Conservation (phyloP, 2,329 filamentous ascomycete species). For the Fonsecaea multimorphosa region DNA sequence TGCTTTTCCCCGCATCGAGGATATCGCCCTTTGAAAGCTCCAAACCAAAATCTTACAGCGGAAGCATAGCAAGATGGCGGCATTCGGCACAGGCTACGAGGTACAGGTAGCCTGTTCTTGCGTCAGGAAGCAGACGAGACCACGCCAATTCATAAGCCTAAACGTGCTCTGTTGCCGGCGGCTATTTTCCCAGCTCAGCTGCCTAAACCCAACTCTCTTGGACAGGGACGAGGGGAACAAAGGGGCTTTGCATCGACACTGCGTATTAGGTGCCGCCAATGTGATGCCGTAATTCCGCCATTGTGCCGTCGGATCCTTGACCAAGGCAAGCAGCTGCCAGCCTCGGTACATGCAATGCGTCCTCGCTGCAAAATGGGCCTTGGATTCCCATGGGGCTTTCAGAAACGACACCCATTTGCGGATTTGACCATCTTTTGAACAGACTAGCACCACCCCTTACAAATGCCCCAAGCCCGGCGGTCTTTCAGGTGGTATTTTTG, state of each 20-base stretch:
- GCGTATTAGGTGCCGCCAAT: not conserved
- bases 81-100: not conserved
- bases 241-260: not conserved
- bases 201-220: not conserved
- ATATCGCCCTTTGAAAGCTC: not conserved
- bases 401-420: not conserved
- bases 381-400: conserved; percentile 1
- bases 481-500: not conserved
- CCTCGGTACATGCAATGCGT: conserved; percentile 4
- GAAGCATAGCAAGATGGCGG: not conserved
- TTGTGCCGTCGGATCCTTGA: not conserved
- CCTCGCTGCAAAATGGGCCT: not conserved
- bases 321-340: not conserved
- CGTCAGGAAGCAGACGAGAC: not conserved
- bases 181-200: no score
- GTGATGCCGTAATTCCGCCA: not conserved
- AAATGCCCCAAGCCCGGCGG: not conserved
- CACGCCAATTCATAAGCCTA: not conserved
- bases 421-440: not conserved
- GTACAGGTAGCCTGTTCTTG: not conserved
- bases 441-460: conserved; percentile 1
- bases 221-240: not conserved
- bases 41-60: not conserved
- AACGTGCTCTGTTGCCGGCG: not conserved
- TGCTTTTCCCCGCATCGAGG: not conserved